Percentiles rank a stretch among this genome's conserved stretches.
Evolutionary conservation across 257 asterid genomes (phyloP).

Genomic region (Anisodus acutangulus): DNA sequence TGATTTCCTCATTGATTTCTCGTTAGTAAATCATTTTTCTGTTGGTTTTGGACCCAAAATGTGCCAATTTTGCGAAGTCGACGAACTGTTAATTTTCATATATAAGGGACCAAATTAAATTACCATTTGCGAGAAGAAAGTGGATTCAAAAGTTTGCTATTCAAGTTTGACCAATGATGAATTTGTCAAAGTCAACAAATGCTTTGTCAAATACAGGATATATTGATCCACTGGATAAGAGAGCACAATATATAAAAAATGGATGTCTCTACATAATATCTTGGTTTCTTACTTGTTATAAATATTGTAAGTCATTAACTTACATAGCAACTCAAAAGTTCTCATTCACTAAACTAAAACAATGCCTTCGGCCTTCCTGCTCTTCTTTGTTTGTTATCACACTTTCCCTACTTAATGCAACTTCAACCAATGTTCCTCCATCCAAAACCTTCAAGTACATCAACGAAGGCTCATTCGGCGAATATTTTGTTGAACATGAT

Average conservation of each 20-base stretch:
- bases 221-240: no score
- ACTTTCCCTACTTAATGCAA: constrained; percentile 3
- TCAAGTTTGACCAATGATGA: background rate
- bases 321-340: background rate
- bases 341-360: background rate
- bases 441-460: constrained; percentile 36
- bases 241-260: no score
- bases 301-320: no score
- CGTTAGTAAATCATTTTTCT: background rate
- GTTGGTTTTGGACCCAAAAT: background rate
- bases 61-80: background rate
- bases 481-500: constrained; percentile 32
- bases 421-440: constrained; percentile 34
- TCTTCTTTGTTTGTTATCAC: constrained; percentile 16
- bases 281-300: no score
- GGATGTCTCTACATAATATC: no score
- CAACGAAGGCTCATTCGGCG: constrained; percentile 40
- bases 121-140: background rate
- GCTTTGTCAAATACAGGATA: background rate
- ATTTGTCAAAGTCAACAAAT: background rate
- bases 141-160: background rate
- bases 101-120: background rate
- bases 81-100: background rate
- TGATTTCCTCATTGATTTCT: background rate
- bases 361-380: constrained; percentile 22